Base-by-base conservation (phyloP, 176 grass and related monocot species). In the Calamus simplicifolius region DNA sequence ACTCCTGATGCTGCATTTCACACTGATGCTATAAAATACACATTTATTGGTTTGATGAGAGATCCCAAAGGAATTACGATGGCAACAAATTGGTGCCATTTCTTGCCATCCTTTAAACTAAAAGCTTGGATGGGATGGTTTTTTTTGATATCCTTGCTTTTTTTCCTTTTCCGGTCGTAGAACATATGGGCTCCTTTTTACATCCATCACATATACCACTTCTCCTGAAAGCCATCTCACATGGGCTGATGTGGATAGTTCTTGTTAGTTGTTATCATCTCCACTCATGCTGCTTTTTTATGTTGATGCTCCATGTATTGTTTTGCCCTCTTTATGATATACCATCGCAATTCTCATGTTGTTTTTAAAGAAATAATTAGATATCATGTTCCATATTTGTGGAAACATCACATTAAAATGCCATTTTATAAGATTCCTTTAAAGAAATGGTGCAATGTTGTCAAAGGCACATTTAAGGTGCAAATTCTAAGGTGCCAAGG, bases 1-100 rank as follows among this genome's bases (percentile, higher is more conserved):
- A 93, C 81, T 15, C 38, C 81, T 65, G 88, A 98, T 73, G 60
- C 79, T 80, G 79, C 85, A 78, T 93, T 98, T 57, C 77, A 68
- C 29, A 85, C 76, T 58, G 79, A 98, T 81, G 82, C 75, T 56
- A 76, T 85, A 17, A 98, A 98, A 61, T 88, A 63, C 55, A 81
- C 85, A 64, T 89, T 98, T 73, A 89, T 91, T 89, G 94, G 94
- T 72, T 78, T 82, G 71, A 98, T 98, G 85, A 85, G 94, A 72
- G 88, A 98, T 85, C 68, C 93, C n/a, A 67, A 81, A 77, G 94
- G 94, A 57, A 89, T 98, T 71, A 82, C 81, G 0, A 92, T 89
- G 85, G 94, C 94, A 15, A 98, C 94, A 75, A 98, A 76, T 75
- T 93, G 94, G 94, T 98, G 25, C 26, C 6, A 26, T 28, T 67